Conservation (phyloP, 768 basidiomycete genomes). For the Cystofilobasidium ferigula region DNA sequence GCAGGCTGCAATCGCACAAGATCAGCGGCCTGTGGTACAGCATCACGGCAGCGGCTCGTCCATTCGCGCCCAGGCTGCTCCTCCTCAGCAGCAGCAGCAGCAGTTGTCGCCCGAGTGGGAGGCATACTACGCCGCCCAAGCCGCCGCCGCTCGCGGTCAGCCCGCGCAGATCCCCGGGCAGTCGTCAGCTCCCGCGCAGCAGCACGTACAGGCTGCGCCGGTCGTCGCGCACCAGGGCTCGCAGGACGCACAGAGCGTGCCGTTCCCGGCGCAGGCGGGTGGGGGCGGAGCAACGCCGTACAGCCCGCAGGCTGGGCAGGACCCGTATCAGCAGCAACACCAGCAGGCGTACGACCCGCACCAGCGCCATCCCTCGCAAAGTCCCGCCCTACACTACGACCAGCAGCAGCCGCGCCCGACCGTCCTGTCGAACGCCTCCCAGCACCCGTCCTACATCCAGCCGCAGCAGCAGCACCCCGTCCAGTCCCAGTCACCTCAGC, state of each 20-base stretch:
- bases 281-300: too few relatives aligned
- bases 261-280: background rate
- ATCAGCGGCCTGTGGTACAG: background rate
- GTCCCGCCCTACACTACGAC: background rate
- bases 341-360: conserved; percentile 3
- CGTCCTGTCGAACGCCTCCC: too few relatives aligned
- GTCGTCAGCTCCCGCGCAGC: background rate
- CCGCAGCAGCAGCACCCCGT: too few relatives aligned
- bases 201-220: background rate
- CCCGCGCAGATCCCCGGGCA: conserved; percentile 5
- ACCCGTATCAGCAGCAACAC: background rate
- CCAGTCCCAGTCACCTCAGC: too few relatives aligned
- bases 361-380: background rate
- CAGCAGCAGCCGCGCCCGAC: background rate
- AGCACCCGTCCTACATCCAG: too few relatives aligned
- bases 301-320: too few relatives aligned
- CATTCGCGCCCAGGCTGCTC: background rate
- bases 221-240: background rate
- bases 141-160: conserved; percentile 16
- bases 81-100: conserved; percentile 7
- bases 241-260: background rate
- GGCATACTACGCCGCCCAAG: conserved; percentile 25
- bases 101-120: conserved; percentile 17
- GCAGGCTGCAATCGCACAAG: conserved; percentile 4
- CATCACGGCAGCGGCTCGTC: background rate